Evolutionary conservation across 805 yeast species (phyloP).

Genomic region (Isabelozyma gotoi): DNA sequence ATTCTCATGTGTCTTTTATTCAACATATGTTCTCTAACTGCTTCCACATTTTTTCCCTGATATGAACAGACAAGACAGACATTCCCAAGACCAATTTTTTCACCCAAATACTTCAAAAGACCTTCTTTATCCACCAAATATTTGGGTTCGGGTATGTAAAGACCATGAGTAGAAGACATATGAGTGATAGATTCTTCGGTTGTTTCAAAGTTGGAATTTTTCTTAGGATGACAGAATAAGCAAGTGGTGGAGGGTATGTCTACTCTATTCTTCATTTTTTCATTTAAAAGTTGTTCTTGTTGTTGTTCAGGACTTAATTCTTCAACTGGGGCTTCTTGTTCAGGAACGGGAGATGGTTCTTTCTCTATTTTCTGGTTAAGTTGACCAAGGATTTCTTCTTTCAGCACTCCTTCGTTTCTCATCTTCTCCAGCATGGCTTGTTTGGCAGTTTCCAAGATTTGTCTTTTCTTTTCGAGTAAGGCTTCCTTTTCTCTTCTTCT

Average conservation of each 20-base stretch:
- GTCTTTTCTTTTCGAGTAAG: constrained; percentile 46
- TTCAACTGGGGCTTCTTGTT: constrained; percentile 10
- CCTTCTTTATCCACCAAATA: constrained; percentile 72
- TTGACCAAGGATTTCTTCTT: constrained; percentile 10
- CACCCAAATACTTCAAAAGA: constrained; percentile 70
- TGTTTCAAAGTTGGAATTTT: constrained; percentile 29
- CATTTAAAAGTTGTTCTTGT: constrained; percentile 44
- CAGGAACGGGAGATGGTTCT: not conserved
- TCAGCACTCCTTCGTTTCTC: constrained; percentile 22
- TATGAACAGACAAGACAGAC: constrained; percentile 80
- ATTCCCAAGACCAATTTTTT: constrained; percentile 79
- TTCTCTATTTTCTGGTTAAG: constrained; percentile 5
- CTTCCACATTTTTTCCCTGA: constrained; percentile 80
- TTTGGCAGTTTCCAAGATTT: constrained; percentile 48
- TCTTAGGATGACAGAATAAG: constrained; percentile 46
- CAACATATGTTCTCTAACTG: constrained; percentile 85
- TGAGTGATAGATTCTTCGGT: constrained; percentile 56
- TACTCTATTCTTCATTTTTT: constrained; percentile 45
- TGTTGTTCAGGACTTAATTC: constrained; percentile 19
- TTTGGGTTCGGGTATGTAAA: constrained; percentile 80
- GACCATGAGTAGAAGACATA: constrained; percentile 78
- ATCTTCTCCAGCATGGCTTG: constrained; percentile 36
- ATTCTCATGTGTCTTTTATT: constrained; percentile 84
- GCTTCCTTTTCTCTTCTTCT: constrained; percentile 52
- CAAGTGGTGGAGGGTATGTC: constrained; percentile 51